Conservation (phyloP, 106 monocot genomes). For the Xerophyta viscosa region DNA sequence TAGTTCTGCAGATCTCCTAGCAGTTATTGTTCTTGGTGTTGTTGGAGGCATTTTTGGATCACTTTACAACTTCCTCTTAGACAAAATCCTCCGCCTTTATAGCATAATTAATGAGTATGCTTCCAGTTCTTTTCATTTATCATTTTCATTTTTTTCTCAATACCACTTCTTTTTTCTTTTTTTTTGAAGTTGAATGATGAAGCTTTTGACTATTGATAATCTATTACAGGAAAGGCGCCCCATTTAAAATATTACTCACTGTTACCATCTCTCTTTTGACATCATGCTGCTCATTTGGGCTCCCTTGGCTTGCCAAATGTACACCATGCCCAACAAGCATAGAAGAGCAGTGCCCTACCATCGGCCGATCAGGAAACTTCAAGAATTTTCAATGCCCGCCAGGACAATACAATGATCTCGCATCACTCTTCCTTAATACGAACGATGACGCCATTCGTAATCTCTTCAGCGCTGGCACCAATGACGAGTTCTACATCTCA, state of each 20-base stretch:
- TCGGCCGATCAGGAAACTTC: conserved; percentile 70
- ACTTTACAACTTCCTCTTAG: conserved; percentile 76
- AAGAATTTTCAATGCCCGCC: conserved; percentile 82
- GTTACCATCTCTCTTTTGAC: conserved; percentile 63
- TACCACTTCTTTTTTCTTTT: background rate
- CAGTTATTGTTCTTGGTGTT: conserved; percentile 63
- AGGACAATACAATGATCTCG: conserved; percentile 88
- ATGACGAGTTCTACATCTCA: conserved; percentile 44
- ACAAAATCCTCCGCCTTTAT: conserved; percentile 72
- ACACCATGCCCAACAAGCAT: conserved; percentile 52
- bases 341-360: conserved; percentile 56
- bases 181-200: background rate
- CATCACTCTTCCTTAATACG: conserved; percentile 79
- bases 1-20: conserved; percentile 48
- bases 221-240: conserved; percentile 65
- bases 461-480: conserved; percentile 59
- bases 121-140: background rate
- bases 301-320: conserved; percentile 81
- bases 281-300: conserved; percentile 69
- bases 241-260: conserved; percentile 69
- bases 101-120: conserved; percentile 88
- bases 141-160: background rate
- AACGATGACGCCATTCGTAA: conserved; percentile 89
- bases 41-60: conserved; percentile 78
- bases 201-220: background rate